Evolutionary conservation across 2,329 filamentous ascomycete species (phyloP).

Genomic region (Fusarium sp.): DNA sequence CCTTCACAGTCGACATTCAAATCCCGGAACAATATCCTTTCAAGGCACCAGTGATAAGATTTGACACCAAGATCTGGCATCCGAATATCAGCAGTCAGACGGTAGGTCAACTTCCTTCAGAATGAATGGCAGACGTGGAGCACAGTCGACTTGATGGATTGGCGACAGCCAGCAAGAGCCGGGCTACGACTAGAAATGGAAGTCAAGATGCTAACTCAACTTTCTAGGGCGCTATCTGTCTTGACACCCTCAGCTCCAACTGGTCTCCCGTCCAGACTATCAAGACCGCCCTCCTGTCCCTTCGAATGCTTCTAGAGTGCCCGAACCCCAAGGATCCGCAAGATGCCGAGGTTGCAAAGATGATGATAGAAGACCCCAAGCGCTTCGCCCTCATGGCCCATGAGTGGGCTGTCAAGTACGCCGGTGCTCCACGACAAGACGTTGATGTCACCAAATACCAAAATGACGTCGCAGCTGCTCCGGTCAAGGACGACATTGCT

Average conservation of each 20-base stretch:
- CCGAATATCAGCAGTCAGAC: constrained; percentile 96
- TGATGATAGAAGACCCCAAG: constrained; percentile 82
- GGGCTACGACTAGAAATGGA: background rate
- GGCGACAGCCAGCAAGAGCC: background rate
- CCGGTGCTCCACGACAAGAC: constrained; percentile 71
- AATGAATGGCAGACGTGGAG: background rate
- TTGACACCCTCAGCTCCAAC: constrained; percentile 87
- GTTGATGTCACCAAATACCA: constrained; percentile 54
- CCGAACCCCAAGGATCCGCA: constrained; percentile 97
- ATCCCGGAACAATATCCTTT: constrained; percentile 94
- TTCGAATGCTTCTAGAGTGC: constrained; percentile 91
- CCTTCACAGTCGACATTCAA: constrained; percentile 82
- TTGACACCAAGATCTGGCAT: constrained; percentile 95
- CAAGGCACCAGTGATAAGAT: constrained; percentile 89
- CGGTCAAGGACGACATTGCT: constrained; percentile 25
- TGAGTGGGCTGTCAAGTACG: constrained; percentile 89
- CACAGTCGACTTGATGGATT: background rate
- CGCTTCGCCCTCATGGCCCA: constrained; percentile 84
- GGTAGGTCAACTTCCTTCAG: constrained; percentile 59
- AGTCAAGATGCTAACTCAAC: constrained; percentile 14
- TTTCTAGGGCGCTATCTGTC: constrained; percentile 90
- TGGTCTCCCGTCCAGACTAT: constrained; percentile 98
- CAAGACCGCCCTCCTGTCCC: constrained; percentile 91
- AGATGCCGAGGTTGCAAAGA: constrained; percentile 92
- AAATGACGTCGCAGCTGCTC: constrained; percentile 58